phyloP scores from a whole-genome alignment of 495 filamentous ascomycete species.

The Endocarpon pusillum region DNA sequence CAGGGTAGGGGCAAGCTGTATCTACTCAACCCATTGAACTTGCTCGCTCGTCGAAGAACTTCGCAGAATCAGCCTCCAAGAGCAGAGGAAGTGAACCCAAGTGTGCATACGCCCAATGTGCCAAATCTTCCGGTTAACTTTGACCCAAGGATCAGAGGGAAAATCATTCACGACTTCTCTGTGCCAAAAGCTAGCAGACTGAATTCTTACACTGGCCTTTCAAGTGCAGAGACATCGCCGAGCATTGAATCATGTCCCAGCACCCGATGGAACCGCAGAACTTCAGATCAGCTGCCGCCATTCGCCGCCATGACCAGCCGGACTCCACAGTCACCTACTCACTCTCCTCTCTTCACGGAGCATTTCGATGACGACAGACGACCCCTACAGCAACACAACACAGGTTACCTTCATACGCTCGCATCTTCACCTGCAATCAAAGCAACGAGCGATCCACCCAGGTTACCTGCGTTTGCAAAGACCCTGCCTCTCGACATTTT shows the following conservation, averaged over 20 bases:
- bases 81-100: conserved; percentile 21
- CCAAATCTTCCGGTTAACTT: conserved; percentile 52
- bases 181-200: conserved; percentile 53
- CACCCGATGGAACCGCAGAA: conserved; percentile 7
- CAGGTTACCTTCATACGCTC: conserved; percentile 28
- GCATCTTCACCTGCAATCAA: conserved; percentile 23
- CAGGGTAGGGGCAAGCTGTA: conserved; percentile 46
- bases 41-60: conserved; percentile 41
- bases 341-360: conserved; percentile 49
- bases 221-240: conserved; percentile 16
- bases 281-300: conserved; percentile 5
- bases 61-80: conserved; percentile 31
- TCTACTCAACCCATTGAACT: conserved; percentile 49
- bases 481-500: no score
- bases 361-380: conserved; percentile 48
- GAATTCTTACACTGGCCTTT: no score
- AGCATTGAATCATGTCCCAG: conserved; percentile 4
- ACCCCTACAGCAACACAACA: conserved; percentile 30
- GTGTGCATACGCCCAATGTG: conserved; percentile 28
- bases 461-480: conserved; percentile 32
- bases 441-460: conserved; percentile 18
- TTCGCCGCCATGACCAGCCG: conserved; percentile 3
- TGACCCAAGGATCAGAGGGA: conserved; percentile 73
- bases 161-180: conserved; percentile 79
- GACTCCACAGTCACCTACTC: conserved; percentile 22